Evolutionary conservation across 345 rosid species (phyloP).

Genomic region (Combretum micranthum): DNA sequence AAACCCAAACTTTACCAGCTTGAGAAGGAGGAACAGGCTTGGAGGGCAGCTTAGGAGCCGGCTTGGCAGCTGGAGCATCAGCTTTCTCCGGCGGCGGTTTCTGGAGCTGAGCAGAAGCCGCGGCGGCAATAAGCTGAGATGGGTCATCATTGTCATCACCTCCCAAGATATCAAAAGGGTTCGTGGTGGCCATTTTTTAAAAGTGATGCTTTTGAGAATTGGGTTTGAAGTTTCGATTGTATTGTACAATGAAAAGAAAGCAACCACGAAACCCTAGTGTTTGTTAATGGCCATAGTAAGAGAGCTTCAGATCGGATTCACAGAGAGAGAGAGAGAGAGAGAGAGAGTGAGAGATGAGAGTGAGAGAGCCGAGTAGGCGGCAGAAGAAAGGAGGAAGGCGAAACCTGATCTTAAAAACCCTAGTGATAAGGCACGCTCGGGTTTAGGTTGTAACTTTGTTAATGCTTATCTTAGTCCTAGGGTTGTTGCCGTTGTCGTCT

Average conservation of each 20-base stretch:
- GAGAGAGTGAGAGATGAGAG: not conserved
- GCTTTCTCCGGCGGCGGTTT: not conserved
- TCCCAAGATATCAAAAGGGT: slow-evolving; percentile 84
- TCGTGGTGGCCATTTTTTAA: slow-evolving; percentile 66
- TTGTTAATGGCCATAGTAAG: slow-evolving; percentile 26
- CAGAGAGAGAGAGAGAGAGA: not conserved
- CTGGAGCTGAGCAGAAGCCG: slow-evolving; percentile 17
- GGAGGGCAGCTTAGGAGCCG: slow-evolving; percentile 61
- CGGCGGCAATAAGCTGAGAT: slow-evolving; percentile 41
- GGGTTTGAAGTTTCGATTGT: not conserved
- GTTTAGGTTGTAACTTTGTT: slow-evolving; percentile 1
- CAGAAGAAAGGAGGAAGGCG: slow-evolving; percentile 14
- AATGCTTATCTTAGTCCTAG: not conserved
- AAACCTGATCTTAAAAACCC: slow-evolving; percentile 43
- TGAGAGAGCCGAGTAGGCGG: slow-evolving; percentile 24
- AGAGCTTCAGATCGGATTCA: not conserved
- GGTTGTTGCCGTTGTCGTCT: not conserved
- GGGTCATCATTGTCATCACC: slow-evolving; percentile 85
- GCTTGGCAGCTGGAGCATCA: slow-evolving; percentile 22
- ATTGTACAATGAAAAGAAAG: slow-evolving; percentile 3
- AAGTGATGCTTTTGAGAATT: not conserved
- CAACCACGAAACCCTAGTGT: slow-evolving; percentile 27
- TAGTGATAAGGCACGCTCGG: slow-evolving; percentile 13
- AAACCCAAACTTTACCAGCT: slow-evolving; percentile 48
- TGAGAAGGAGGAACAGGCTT: slow-evolving; percentile 79